A percentile compares a stretch with the other conserved stretches of the same genome.
These are phyloP conservation scores for Cairneyella variabilis DNA, from an alignment of 495 filamentous ascomycete genomes.

Conservation along the genomic window DNA sequence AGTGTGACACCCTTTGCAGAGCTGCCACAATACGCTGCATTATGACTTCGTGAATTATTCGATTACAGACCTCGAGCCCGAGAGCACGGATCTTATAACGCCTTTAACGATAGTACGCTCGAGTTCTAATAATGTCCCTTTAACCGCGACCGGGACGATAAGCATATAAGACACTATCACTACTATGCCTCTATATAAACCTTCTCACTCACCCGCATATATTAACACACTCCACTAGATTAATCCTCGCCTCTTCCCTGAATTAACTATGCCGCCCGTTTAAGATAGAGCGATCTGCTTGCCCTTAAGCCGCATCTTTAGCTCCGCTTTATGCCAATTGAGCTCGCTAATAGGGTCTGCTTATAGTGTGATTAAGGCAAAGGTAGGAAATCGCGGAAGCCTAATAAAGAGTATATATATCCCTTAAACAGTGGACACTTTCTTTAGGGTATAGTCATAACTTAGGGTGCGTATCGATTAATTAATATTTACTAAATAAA, in stretches of 20 bases:
- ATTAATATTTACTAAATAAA: neutral
- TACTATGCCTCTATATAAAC: neutral
- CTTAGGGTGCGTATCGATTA: neutral
- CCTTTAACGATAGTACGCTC: too few relatives aligned
- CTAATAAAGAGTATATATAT: neutral
- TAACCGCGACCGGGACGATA: too few relatives aligned
- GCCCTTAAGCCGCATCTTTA: neutral
- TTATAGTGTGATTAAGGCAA: neutral
- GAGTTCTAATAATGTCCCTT: too few relatives aligned
- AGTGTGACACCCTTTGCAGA: too few relatives aligned
- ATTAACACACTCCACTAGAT: neutral
- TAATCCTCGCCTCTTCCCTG: constrained; percentile 1
- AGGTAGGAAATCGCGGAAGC: neutral
- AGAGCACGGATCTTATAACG: too few relatives aligned
- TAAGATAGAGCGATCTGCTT: constrained; percentile 1
- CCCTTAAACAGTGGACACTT: neutral
- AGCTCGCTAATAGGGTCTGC: neutral
- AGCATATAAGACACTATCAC: too few relatives aligned
- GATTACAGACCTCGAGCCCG: too few relatives aligned
- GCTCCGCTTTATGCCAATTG: neutral
- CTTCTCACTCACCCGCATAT: neutral
- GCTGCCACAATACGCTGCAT: too few relatives aligned
- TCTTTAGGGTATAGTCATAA: neutral
- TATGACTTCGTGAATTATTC: too few relatives aligned
- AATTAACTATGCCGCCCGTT: neutral